Evolutionary conservation across 2,329 filamentous ascomycete species (phyloP).

Genomic region (Phaeoacremonium minimum): DNA sequence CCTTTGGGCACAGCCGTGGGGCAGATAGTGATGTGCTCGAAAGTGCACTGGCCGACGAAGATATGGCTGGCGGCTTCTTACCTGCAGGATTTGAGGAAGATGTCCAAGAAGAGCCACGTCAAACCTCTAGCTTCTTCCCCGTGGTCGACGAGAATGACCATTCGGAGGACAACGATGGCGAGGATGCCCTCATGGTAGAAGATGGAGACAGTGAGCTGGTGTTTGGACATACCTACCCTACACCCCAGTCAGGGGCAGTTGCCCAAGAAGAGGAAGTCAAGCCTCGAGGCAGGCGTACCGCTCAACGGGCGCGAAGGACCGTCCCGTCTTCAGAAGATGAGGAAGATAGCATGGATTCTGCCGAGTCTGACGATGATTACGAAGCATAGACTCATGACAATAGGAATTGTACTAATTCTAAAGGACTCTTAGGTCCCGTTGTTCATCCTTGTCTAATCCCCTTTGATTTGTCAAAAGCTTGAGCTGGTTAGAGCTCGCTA

Average conservation of each 20-base stretch:
- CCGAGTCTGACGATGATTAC: conserved; percentile 8
- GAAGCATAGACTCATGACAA: no score
- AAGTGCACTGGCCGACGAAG: conserved; percentile 29
- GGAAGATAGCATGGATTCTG: conserved; percentile 10
- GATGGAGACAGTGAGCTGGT: conserved; percentile 28
- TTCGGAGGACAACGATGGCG: conserved; percentile 25
- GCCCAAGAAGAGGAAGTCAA: no score
- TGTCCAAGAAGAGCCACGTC: conserved; percentile 27
- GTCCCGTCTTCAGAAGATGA: conserved; percentile 14
- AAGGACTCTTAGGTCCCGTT: no score
- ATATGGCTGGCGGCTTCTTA: conserved; percentile 58
- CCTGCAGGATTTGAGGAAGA: conserved; percentile 51
- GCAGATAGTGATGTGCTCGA: conserved; percentile 17
- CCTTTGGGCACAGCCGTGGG: conserved; percentile 48
- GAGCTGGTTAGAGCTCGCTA: no score
- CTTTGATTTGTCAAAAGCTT: no score
- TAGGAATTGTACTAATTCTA: no score
- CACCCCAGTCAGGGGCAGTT: neutral
- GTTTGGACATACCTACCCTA: conserved; percentile 2
- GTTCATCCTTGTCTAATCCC: no score
- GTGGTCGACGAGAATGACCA: conserved; percentile 37
- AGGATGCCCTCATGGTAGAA: conserved; percentile 22
- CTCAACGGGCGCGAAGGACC: conserved; percentile 1
- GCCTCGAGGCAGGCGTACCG: neutral
- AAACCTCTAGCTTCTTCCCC: conserved; percentile 44